Conservation (phyloP, 805 yeast species). For the Blastobotrys attinorum region DNA sequence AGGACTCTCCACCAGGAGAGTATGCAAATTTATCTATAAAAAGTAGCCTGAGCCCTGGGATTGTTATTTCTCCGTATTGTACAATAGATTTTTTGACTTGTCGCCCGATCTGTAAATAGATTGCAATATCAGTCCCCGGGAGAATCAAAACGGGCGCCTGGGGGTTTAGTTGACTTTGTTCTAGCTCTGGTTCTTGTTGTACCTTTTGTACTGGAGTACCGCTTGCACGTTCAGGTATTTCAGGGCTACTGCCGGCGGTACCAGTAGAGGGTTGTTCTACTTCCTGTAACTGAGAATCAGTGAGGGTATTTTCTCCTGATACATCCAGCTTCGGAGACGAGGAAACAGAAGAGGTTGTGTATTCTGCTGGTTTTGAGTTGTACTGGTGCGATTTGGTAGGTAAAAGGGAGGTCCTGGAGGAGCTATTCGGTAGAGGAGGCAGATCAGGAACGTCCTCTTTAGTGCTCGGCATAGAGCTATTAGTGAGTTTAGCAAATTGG, state of each 20-base stretch:
- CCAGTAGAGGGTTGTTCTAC: neutral
- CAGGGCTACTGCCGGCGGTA: neutral
- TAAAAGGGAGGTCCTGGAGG: slow-evolving; percentile 19
- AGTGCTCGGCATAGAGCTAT: slow-evolving; percentile 27
- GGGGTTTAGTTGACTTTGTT: neutral
- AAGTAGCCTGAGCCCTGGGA: slow-evolving; percentile 41
- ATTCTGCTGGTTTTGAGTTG: slow-evolving; percentile 16
- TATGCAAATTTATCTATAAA: slow-evolving; percentile 86
- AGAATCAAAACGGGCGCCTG: neutral
- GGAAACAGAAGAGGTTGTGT: slow-evolving; percentile 2
- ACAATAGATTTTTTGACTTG: slow-evolving; percentile 25
- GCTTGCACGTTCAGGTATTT: neutral
- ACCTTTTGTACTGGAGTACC: neutral
- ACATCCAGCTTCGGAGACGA: neutral
- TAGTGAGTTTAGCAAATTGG: slow-evolving; percentile 71
- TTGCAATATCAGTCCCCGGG: slow-evolving; percentile 9
- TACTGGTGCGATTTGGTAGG: slow-evolving; percentile 20
- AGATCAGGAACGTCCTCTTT: slow-evolving; percentile 16
- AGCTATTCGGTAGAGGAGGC: slow-evolving; percentile 21
- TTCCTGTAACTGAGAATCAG: too few relatives aligned
- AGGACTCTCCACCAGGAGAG: slow-evolving; percentile 59
- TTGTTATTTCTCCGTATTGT: slow-evolving; percentile 28
- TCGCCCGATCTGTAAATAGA: slow-evolving; percentile 29
- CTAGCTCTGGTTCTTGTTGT: neutral
- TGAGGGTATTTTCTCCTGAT: too few relatives aligned